Evolutionary conservation across 2,329 filamentous ascomycete species (phyloP), one percentile per base, ranked within the genome.

Genomic region (Aspergillus alliaceus): DNA sequence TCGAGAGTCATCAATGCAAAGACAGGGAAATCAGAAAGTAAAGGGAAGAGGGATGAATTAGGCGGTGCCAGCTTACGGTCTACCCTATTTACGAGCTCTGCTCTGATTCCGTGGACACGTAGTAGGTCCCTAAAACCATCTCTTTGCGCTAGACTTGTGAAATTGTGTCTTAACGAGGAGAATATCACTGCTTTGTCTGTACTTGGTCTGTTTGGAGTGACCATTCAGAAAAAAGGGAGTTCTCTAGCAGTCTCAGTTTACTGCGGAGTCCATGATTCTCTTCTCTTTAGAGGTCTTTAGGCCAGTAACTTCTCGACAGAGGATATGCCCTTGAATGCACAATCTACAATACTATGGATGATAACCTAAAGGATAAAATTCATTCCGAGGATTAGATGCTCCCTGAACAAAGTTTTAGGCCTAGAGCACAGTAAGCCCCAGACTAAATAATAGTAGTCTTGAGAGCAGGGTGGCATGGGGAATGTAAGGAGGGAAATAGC

Each of bases 181-280:
- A 65, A 65, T 1, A 54, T 63, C 18, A 63, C 54, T 18, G 3
- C 59, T 14, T 40, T 58, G 2, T 18, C 37, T 18, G 6, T 7
- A 6, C 50, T 18, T 2, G 61, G 58, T 11, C 63, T 58, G 18
- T 59, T 6, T 4, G 46, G 32, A 27, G 32, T 60, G 3, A 64
- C 48, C 44, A 61, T 62, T 31, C 56, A 34, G 14, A 62, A 63
- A 31, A 67, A 63, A 22, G 35, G 53, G 4, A 61, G 39, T 8
- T 59, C 20, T 22, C 54, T 35, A 18, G 31, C 35, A 20, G 4
- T 2, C 20, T 64, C 44, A 9, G 48, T 50, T 60, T 27, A 68
- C 32, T 67, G 32, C 31, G 66, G 15, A 3, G 56, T 63, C 22
- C 3, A 65, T 25, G 39, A 66, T 27, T 67, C 62, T 55, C 62